Base-by-base conservation (phyloP, 305 asterid genomes). In the Rubia peregrina region DNA sequence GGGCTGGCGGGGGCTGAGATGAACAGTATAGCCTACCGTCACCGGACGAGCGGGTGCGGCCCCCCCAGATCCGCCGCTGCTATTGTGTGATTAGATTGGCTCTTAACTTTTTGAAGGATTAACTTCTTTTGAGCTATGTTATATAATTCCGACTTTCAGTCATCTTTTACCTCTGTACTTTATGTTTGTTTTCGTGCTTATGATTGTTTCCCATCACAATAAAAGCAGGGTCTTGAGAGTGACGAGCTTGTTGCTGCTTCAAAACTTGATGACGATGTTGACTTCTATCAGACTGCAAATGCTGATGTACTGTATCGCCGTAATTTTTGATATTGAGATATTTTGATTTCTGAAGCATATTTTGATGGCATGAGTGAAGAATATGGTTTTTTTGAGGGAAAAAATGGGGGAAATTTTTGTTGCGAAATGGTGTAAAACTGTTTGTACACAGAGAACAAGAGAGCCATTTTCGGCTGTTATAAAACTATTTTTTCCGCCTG, bases 191-290 rank as follows among this genome's bases (percentile, higher is more conserved):
- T 48, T 51, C n/a, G 9, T 17, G 9, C 48, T 5, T 49, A 41
- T 53, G 19, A 14, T 67, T 71, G 51, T 26, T 48, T 53, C 43
- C 55, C 57, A 26, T 75, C 38, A 70, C 65, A 67, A 83, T 66
- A 71, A 75, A 49, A 61, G 67, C 82, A 90, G 98, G 96, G 96
- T 57, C 38, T 83, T 36, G 85, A 80, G 44, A 93, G 90, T 61
- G 88, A 89, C 63, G 94, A 90, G 73, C 90, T 93, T 70, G 88
- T 84, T 68, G 87, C 87, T 68, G 94, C 97, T 80, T 90, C 98
- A n/a, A 85, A 82, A 73, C 86, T 86, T 51, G 98, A 89, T 81
- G 98, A 92, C 72, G 98, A 89, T 80, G 92, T 92, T 66, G 87
- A 74, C 82, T 89, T 90, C 80, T 90, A 90, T 80, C 98, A 93